Base-by-base conservation (phyloP, 2,329 filamentous ascomycete species). In the Ustilaginoidea virens region DNA sequence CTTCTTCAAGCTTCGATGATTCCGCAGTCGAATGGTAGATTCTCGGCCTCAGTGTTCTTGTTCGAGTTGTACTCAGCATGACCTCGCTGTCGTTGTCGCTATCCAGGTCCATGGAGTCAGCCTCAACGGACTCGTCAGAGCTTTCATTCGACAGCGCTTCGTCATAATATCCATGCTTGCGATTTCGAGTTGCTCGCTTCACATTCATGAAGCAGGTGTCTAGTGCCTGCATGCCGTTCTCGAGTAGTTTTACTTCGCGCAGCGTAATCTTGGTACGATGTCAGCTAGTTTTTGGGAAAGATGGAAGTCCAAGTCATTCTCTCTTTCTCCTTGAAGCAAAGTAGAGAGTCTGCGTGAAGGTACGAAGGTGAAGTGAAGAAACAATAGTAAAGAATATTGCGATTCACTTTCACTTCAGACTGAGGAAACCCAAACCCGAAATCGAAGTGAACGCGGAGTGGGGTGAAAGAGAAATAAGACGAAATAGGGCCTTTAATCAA, bases 151-250 rank as follows among this genome's bases (percentile, higher is more conserved):
- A 44, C 13, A 41, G 32, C 47, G 40, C 53, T 6, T 45, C 42
- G 23, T 49, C 40, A 3, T 45, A 39, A 2, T 36, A 26, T 4
- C 13, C 31, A 31, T 41, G 32, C 37, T 55, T 55, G 9, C 53
- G 49, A 30, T 55, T 56, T 18, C 38, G 41, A 23, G 33, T 17
- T 2, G 17, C 13, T 7, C 24, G 17, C n/a, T 35, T 30, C 34
- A 42, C 43, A 19, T 39, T 28, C 10, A 27, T 25, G 31, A 36
- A 42, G 7, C 36, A 34, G 5, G 16, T 17, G 8, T 36, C 28
- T 19, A 58, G 35, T 4, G 50, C 47, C 17, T 30, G 31, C 31
- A 37, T 39, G 21, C 52, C 55, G 43, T 52, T 53, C 19, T 49
- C 37, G 8, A 51, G 35, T 4, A 37, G 32, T 29, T 48, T 28